Conservation (phyloP, 73 alveolate genomes). For the Tetrahymena malaccensis region DNA sequence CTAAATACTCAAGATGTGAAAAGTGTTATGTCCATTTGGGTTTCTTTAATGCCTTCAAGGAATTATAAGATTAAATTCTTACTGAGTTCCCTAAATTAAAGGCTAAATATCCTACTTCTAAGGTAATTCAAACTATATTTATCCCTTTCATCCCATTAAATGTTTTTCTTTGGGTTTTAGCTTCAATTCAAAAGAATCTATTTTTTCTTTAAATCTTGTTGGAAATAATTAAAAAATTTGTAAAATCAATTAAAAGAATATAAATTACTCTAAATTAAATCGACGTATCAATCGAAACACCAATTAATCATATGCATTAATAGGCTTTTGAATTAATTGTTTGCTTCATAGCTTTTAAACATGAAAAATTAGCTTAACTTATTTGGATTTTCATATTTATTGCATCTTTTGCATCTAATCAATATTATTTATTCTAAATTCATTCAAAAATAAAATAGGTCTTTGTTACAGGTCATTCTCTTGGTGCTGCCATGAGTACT, state of each 20-base stretch:
- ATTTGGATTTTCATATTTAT: neutral
- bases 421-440: neutral
- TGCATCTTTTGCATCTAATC: neutral
- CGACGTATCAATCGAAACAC: neutral
- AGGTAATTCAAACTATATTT: neutral
- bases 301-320: neutral
- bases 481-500: conserved; percentile 36
- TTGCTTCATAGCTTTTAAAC: too few species aligned
- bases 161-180: neutral
- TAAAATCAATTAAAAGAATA: neutral
- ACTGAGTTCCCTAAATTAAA: neutral
- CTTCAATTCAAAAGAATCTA: neutral
- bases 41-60: conserved; percentile 15
- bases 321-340: too few species aligned
- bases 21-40: conserved; percentile 39
- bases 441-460: neutral
- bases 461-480: conserved; percentile 31
- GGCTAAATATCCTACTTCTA: conserved; percentile 15
- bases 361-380: neutral
- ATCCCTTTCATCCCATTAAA: neutral
- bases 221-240: neutral
- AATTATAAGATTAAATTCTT: conserved; percentile 13
- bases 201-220: neutral
- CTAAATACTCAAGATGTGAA: conserved; percentile 6
- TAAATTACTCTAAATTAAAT: too few species aligned